phyloP scores from a whole-genome alignment of 768 basidiomycete species.

The Naganishia vaughanmartiniae region DNA sequence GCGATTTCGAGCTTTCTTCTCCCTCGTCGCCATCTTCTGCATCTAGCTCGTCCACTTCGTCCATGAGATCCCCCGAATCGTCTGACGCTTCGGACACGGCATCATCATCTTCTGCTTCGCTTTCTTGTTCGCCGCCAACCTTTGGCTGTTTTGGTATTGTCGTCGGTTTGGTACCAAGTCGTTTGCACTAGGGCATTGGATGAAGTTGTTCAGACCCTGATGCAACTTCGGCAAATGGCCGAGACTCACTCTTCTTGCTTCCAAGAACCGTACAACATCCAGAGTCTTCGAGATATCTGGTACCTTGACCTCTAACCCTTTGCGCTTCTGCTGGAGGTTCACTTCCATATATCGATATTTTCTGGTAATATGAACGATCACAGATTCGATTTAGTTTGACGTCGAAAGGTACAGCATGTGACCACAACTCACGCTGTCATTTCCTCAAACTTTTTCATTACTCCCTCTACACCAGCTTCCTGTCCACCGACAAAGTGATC shows the following conservation, averaged over 20 bases:
- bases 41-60: constrained; percentile 44
- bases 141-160: constrained; percentile 21
- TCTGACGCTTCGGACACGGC: constrained; percentile 55
- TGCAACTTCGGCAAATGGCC: neutral
- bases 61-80: constrained; percentile 39
- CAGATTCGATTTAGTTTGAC: neutral
- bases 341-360: constrained; percentile 99
- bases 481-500: constrained; percentile 78
- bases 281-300: constrained; percentile 93
- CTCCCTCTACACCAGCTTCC: constrained; percentile 71
- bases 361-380: constrained; percentile 55
- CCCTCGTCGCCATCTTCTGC: constrained; percentile 52
- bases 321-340: constrained; percentile 72
- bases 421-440: constrained; percentile 75
- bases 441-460: constrained; percentile 80
- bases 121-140: neutral
- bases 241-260: constrained; percentile 64
- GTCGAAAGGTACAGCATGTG: constrained; percentile 12
- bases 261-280: constrained; percentile 78
- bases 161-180: constrained; percentile 30
- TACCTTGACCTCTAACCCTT: constrained; percentile 84
- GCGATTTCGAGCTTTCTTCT: constrained; percentile 33
- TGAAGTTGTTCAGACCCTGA: neutral
- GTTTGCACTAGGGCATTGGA: constrained; percentile 26
- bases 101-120: constrained; percentile 26